phyloP scores from a whole-genome alignment of 768 basidiomycete species.

The Termitomyces sp. region DNA sequence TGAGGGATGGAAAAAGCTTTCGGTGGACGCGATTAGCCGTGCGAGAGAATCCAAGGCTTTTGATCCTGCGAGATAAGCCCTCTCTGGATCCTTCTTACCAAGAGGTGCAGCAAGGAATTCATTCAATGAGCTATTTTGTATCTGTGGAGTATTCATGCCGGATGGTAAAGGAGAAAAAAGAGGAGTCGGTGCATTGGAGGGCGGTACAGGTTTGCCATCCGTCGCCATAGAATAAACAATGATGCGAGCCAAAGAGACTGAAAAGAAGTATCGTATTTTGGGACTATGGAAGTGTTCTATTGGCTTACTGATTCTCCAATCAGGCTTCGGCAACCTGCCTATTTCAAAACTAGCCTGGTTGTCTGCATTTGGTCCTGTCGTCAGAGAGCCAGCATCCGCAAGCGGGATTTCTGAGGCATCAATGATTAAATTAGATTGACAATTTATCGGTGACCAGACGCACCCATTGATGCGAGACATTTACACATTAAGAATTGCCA shows the following conservation, averaged over 20 bases:
- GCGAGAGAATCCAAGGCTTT: slow-evolving; percentile 83
- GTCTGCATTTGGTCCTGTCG: slow-evolving; percentile 73
- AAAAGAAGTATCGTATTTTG: not conserved
- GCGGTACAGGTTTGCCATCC: slow-evolving; percentile 49
- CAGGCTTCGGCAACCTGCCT: slow-evolving; percentile 61
- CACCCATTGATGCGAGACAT: slow-evolving; percentile 79
- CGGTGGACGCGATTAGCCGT: slow-evolving; percentile 78
- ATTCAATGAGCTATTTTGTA: slow-evolving; percentile 37
- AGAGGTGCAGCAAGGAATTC: slow-evolving; percentile 60
- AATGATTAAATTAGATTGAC: slow-evolving; percentile 3
- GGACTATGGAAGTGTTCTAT: slow-evolving; percentile 8
- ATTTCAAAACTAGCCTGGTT: slow-evolving; percentile 69
- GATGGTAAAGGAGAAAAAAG: slow-evolving; percentile 65
- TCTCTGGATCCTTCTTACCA: slow-evolving; percentile 38
- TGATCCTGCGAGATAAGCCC: slow-evolving; percentile 73
- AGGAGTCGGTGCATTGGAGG: slow-evolving; percentile 68
- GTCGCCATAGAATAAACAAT: slow-evolving; percentile 86
- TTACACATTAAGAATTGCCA: slow-evolving; percentile 88
- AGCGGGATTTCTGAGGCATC: slow-evolving; percentile 54
- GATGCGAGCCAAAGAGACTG: slow-evolving; percentile 76
- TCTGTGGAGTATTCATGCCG: slow-evolving; percentile 52
- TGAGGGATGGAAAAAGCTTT: slow-evolving; percentile 88
- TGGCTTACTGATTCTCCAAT: slow-evolving; percentile 65
- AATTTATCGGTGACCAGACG: slow-evolving; percentile 17
- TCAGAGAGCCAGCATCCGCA: slow-evolving; percentile 67